Conservation (phyloP, 495 filamentous ascomycete species). For the Aspergillus nidulans region DNA sequence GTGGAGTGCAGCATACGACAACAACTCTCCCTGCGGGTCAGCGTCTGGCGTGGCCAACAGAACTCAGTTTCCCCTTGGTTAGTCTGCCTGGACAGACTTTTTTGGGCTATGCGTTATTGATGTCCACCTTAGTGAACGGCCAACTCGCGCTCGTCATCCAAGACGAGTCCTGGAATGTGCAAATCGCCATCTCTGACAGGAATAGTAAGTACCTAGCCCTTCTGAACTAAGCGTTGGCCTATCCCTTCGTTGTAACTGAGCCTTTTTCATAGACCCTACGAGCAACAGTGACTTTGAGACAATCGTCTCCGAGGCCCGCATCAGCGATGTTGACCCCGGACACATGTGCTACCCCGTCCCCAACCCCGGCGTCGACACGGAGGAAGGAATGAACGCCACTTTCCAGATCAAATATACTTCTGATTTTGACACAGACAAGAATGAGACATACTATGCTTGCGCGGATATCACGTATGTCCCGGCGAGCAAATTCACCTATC, state of each 20-base stretch:
- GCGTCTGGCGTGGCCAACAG: conserved; percentile 32
- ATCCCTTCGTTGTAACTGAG: neutral
- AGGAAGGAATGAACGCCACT: conserved; percentile 44
- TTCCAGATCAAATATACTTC: conserved; percentile 49
- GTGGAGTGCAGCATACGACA: conserved; percentile 43
- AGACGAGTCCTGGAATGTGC: conserved; percentile 46
- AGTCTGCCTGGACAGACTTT: conserved; percentile 2
- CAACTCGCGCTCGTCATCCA: conserved; percentile 33
- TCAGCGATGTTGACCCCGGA: conserved; percentile 36
- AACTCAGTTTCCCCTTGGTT: conserved; percentile 43
- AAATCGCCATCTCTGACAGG: conserved; percentile 41
- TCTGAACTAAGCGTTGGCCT: neutral
- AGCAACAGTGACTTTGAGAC: conserved; percentile 40
- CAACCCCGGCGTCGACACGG: conserved; percentile 29
- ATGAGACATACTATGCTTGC: conserved; percentile 49
- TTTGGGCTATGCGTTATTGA: neutral
- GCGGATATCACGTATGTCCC: conserved; percentile 49
- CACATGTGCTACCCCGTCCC: conserved; percentile 50
- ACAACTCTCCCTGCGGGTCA: conserved; percentile 45
- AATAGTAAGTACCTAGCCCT: conserved; percentile 29
- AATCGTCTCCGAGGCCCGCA: conserved; percentile 24
- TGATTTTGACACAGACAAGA: conserved; percentile 37
- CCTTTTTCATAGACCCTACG: conserved; percentile 31
- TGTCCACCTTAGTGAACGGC: conserved; percentile 20
- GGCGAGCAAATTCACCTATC: conserved; percentile 28